Percentiles rank a stretch among this genome's conserved stretches.
These are phyloP conservation scores for Aspergillus affinis DNA, from an alignment of 495 filamentous ascomycete genomes.

Conservation along the genomic window DNA sequence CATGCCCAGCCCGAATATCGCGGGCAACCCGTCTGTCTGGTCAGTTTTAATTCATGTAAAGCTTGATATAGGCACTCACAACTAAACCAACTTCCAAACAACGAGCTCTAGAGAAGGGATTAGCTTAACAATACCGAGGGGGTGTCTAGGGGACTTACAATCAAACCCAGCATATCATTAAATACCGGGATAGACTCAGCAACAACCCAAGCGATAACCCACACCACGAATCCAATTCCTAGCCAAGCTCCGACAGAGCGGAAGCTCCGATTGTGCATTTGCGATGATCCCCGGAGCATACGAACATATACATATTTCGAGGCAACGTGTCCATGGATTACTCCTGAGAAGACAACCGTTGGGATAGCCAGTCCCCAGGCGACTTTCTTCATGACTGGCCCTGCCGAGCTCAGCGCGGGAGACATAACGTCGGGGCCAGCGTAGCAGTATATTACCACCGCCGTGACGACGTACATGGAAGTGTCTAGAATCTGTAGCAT, in stretches of 20 bases:
- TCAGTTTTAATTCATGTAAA: background rate
- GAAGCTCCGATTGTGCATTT: constrained; percentile 57
- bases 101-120: constrained; percentile 24
- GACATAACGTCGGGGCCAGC: constrained; percentile 67
- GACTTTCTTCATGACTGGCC: constrained; percentile 59
- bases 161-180: constrained; percentile 58
- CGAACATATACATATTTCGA: constrained; percentile 67
- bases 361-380: constrained; percentile 80
- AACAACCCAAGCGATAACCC: constrained; percentile 67
- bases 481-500: constrained; percentile 64
- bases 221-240: constrained; percentile 53
- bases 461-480: constrained; percentile 56
- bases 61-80: constrained; percentile 20
- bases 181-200: constrained; percentile 74
- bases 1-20: constrained; percentile 43
- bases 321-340: constrained; percentile 62
- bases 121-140: constrained; percentile 7
- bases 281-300: constrained; percentile 53
- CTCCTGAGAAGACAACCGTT: constrained; percentile 49
- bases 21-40: constrained; percentile 33
- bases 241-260: constrained; percentile 54
- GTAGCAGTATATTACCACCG: constrained; percentile 65
- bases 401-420: constrained; percentile 68
- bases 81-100: constrained; percentile 45
- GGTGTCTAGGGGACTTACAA: constrained; percentile 27